Evolutionary conservation across 2,329 filamentous ascomycete species (phyloP), one percentile per base, ranked within the genome.

Genomic region (Diplodia scrobiculata): DNA sequence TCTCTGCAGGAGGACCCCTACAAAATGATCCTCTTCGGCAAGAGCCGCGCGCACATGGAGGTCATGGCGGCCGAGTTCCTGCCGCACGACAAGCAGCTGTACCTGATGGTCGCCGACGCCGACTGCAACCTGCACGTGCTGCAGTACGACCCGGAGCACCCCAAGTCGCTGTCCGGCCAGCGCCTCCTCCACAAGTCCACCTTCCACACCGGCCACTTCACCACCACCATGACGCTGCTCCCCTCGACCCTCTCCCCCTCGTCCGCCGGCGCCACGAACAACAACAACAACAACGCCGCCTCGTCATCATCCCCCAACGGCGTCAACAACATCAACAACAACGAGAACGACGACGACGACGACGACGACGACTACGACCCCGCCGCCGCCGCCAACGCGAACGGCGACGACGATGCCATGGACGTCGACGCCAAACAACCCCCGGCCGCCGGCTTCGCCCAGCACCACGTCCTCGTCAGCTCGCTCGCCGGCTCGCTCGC

Each of bases 71-170:
- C 91, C 1, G 94, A 98, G 67, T 94, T 99, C 73, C 80, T 99
- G 7, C 95, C 95, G 0, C 89, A 94, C 72, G 91, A 91, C 7
- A 88, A 90, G 66, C 88, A 92, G 67, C 81, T 99, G 13, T 91
- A 89, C 73, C 89, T 99, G 69, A 82, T 97, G 48, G 89, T 91
- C 5, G 87, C 90, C 13, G 94, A 98, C 75, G 87, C 89, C 41
- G 89, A 97, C 71, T 91, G 91, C 68, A 92, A 95, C 71, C 79
- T 99, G 48, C 92, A 97, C 75, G 84, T 97, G 54, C 80, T 98
- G 69, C 91, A 98, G 77, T 99, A 95, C 73, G 93, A 98, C 73
- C 95, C 95, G 0, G 94, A 98, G 74, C 90, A 98, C 74, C 94
- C 94, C 17, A 96, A 96, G 81, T 96, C 92, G 6, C 87, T 97